Conservation (phyloP, 2,329 filamentous ascomycete species). For the Tolypocladium paradoxum region DNA sequence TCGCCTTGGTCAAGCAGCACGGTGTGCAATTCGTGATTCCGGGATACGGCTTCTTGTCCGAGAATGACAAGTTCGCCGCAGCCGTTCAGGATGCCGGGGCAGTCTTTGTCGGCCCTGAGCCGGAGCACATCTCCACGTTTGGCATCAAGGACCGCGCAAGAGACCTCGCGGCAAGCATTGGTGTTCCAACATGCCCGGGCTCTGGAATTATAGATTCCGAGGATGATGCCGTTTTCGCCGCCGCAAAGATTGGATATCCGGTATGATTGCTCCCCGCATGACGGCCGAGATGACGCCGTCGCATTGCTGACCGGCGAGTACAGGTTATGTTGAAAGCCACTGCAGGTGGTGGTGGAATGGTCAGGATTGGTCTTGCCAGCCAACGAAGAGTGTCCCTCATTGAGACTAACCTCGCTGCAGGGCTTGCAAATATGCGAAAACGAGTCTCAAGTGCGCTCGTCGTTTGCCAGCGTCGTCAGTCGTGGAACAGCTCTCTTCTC, state of each 20-base stretch:
- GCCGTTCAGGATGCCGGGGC: constrained; percentile 39
- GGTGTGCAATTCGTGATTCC: constrained; percentile 42
- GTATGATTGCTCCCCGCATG: constrained; percentile 15
- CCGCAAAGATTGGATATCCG: constrained; percentile 24
- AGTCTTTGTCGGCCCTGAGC: constrained; percentile 44
- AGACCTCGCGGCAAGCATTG: constrained; percentile 37
- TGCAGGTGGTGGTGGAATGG: constrained; percentile 52
- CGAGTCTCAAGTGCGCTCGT: constrained; percentile 37
- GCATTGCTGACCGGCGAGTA: background rate
- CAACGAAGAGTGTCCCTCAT: too few relatives aligned
- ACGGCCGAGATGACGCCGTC: background rate
- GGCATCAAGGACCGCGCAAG: constrained; percentile 41
- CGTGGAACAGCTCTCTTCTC: constrained; percentile 48
- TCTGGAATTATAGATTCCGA: constrained; percentile 9
- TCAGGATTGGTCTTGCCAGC: background rate
- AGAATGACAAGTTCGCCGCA: constrained; percentile 39
- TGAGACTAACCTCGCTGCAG: background rate
- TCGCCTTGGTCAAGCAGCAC: constrained; percentile 26
- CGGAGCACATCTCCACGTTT: constrained; percentile 39
- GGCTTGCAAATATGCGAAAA: constrained; percentile 45
- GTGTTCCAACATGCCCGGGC: constrained; percentile 27
- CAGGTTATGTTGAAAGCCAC: constrained; percentile 44
- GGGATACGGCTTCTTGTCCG: constrained; percentile 3
- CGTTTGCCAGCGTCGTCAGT: constrained; percentile 43
- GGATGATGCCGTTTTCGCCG: constrained; percentile 43